Base-by-base conservation (phyloP, 805 yeast genomes). In the Scheffersomyces lignosus region DNA sequence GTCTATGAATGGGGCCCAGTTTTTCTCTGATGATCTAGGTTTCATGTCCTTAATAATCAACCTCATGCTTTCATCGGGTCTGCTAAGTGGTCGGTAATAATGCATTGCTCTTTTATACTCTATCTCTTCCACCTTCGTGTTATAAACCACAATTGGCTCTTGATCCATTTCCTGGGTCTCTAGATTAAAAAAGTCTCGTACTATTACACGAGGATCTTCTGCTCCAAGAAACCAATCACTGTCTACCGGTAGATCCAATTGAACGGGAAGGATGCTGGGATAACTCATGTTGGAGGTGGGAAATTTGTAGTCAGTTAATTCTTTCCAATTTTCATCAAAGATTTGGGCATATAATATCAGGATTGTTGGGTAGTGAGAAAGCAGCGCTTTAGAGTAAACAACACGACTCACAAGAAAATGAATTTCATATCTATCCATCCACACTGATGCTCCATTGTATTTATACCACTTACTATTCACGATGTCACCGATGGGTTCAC, bases 141-240 rank as follows among this genome's bases (percentile, higher is more conserved):
- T 56, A 42, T 46, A 56, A 3, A 56, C 44, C 18, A 56, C 35
- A 1, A 54, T 23, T 3, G 60, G 60, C 27, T 52, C 60, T 38
- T 54, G 47, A n/a, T 42, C 43, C 13, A n/a, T 20, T 14, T 40
- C 34, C 10, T 39, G 41, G 4, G 36, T 32, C 27, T 22, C 24
- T 20, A 7, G 9, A 31, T 38, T 35, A 3, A 10, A 27, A 29
- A 27, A 45, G 18, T 35, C 36, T 14, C 47, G 39, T 9, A 47
- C 29, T 12, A 45, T 29, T 2, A 46, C 47, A n/a, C 50, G 29
- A 20, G 56, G 52, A 37, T 49, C 54, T 36, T 49, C 51, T 8
- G 54, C 40, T 7, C 57, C 57, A 7, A 20, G 10, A 20, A 20
- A 20, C 9, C 9, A 7, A 20, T 20, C 10, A 20, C 10, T 10